These are phyloP conservation scores for Catunica adiposa DNA, from an alignment of 2,329 filamentous ascomycete species.

Conservation along the genomic window DNA sequence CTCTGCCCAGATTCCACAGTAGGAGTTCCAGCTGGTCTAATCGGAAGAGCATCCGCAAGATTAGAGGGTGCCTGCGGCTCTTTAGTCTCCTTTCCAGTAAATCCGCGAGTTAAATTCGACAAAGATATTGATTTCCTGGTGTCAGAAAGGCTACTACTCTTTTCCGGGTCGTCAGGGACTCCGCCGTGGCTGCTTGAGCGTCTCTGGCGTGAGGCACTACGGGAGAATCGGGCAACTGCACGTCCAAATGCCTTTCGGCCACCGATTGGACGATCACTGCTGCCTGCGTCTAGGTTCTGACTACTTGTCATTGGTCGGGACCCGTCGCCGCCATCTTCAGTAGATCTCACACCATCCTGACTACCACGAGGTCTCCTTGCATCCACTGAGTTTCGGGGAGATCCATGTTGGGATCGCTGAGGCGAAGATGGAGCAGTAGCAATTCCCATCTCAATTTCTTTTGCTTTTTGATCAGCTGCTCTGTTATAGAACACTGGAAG, in stretches of 20 bases:
- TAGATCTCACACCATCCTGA: conserved; percentile 4
- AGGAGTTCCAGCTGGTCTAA: too few species aligned
- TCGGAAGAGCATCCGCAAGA: too few species aligned
- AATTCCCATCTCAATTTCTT: too few species aligned
- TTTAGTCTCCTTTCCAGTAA: conserved; percentile 8
- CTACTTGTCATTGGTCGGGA: not conserved
- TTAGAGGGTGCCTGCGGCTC: not conserved
- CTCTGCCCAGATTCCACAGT: too few species aligned
- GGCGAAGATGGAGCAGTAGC: not conserved
- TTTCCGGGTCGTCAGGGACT: not conserved
- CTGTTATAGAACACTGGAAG: conserved; percentile 10
- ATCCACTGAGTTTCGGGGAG: conserved; percentile 9
- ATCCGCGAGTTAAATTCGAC: conserved; percentile 9
- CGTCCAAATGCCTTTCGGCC: conserved; percentile 11
- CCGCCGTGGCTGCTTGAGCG: conserved; percentile 13
- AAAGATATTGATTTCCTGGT: conserved; percentile 14
- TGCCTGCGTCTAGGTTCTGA: not conserved
- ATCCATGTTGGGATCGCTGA: not conserved
- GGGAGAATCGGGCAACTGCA: conserved; percentile 12
- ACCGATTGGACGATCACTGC: not conserved
- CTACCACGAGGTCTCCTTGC: conserved; percentile 5
- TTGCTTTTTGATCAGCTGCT: not conserved
- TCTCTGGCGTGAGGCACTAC: conserved; percentile 13
- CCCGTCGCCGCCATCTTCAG: conserved; percentile 1
- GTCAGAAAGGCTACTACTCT: not conserved